Evolutionary conservation across 2,329 filamentous ascomycete species (phyloP).

Genomic region (Trichoderma atrobrunneum): DNA sequence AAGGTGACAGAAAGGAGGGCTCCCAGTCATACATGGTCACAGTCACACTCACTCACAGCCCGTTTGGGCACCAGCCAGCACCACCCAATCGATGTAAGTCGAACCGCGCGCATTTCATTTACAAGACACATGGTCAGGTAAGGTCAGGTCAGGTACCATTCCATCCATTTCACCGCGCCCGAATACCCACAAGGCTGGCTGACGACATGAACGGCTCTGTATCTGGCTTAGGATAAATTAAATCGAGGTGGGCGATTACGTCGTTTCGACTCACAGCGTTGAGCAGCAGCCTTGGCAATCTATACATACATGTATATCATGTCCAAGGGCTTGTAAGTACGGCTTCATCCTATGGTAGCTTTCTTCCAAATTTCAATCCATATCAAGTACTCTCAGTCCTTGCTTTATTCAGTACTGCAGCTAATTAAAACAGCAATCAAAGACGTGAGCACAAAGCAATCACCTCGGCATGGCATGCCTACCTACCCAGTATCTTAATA

Average conservation of each 20-base stretch:
- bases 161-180: not conserved
- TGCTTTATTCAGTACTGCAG: not conserved
- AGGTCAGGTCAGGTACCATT: not conserved
- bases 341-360: not conserved
- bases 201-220: not conserved
- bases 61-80: not conserved
- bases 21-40: not conserved
- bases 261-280: not conserved
- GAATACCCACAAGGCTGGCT: not conserved
- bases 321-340: not conserved
- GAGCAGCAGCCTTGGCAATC: not conserved
- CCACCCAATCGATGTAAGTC: not conserved
- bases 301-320: too few species aligned
- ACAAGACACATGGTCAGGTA: not conserved
- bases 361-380: not conserved
- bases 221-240: not conserved
- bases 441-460: not conserved
- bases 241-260: not conserved
- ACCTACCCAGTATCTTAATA: not conserved
- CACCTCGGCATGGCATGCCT: not conserved
- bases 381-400: not conserved
- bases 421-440: not conserved
- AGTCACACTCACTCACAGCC: not conserved
- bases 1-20: not conserved
- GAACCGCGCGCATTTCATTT: not conserved